These are phyloP conservation scores for Laburnicola sp. DNA, from an alignment of 2,329 filamentous ascomycete species.

Conservation along the genomic window DNA sequence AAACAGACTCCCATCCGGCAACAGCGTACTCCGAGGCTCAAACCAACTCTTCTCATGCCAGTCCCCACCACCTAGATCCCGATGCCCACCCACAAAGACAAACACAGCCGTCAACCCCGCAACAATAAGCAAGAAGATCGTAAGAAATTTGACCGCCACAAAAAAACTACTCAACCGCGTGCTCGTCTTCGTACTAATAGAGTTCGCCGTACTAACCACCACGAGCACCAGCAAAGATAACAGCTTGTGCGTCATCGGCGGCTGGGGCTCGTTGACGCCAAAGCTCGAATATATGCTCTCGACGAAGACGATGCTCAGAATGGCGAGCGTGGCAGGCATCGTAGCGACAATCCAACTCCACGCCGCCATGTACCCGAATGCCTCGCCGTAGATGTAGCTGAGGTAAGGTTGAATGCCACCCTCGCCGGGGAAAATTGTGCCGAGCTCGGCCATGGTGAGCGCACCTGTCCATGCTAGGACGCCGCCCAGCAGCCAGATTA, in stretches of 20 bases:
- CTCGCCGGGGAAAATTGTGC: constrained; percentile 66
- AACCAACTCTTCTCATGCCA: constrained; percentile 43
- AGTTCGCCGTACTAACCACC: constrained; percentile 47
- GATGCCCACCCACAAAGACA: constrained; percentile 30
- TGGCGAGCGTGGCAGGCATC: constrained; percentile 67
- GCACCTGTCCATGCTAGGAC: constrained; percentile 67
- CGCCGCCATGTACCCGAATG: constrained; percentile 63
- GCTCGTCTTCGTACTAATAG: constrained; percentile 50
- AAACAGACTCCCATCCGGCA: constrained; percentile 35
- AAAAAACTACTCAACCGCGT: constrained; percentile 46
- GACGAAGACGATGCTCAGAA: constrained; percentile 65
- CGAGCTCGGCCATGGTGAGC: constrained; percentile 64
- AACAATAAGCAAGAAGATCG: constrained; percentile 41
- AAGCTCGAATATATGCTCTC: constrained; percentile 53
- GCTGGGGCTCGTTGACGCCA: constrained; percentile 60
- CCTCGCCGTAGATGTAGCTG: constrained; percentile 62
- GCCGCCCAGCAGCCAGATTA: constrained; percentile 65
- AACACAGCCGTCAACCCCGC: constrained; percentile 41
- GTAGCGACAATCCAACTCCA: constrained; percentile 69
- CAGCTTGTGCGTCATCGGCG: constrained; percentile 48
- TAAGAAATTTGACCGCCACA: constrained; percentile 42
- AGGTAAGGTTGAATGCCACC: constrained; percentile 67
- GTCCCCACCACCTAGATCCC: constrained; percentile 38
- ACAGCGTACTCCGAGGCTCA: constrained; percentile 28
- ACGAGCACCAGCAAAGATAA: constrained; percentile 44